A percentile compares a stretch with the other conserved stretches of the same genome.
phyloP scores from a whole-genome alignment of 257 asterid species.

The Cordia subcordata region DNA sequence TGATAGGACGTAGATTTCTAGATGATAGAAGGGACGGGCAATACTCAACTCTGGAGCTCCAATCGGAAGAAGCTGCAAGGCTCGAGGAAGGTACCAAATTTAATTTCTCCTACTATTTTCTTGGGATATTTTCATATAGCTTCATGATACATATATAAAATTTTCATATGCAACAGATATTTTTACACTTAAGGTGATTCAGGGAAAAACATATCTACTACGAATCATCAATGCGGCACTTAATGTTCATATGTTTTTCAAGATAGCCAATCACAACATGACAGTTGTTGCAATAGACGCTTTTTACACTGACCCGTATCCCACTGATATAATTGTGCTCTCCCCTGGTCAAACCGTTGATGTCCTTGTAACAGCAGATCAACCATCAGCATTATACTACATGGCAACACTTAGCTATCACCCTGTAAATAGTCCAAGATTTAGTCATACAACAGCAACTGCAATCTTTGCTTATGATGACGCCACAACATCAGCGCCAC shows the following conservation, averaged over 20 bases:
- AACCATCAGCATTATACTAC: slow-evolving; percentile 1
- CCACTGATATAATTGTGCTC: background rate
- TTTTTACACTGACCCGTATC: slow-evolving; percentile 1
- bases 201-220: slow-evolving; percentile 7
- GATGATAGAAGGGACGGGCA: no score
- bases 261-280: slow-evolving; percentile 2
- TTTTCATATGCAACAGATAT: background rate
- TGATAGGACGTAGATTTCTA: no score
- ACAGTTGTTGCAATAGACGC: slow-evolving; percentile 6
- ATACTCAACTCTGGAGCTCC: no score
- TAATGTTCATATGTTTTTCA: slow-evolving; percentile 1
- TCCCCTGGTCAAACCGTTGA: slow-evolving; percentile 3
- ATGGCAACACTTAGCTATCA: slow-evolving; percentile 3
- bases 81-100: background rate
- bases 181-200: background rate
- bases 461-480: slow-evolving; percentile 1
- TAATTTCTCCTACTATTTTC: background rate
- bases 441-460: background rate
- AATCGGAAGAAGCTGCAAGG: no score
- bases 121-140: background rate
- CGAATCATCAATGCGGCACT: slow-evolving; percentile 2
- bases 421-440: background rate
- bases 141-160: background rate
- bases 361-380: background rate
- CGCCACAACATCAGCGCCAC: background rate